Conservation (phyloP, 2,329 filamentous ascomycete species). For the Colletotrichum orchidophilum region DNA sequence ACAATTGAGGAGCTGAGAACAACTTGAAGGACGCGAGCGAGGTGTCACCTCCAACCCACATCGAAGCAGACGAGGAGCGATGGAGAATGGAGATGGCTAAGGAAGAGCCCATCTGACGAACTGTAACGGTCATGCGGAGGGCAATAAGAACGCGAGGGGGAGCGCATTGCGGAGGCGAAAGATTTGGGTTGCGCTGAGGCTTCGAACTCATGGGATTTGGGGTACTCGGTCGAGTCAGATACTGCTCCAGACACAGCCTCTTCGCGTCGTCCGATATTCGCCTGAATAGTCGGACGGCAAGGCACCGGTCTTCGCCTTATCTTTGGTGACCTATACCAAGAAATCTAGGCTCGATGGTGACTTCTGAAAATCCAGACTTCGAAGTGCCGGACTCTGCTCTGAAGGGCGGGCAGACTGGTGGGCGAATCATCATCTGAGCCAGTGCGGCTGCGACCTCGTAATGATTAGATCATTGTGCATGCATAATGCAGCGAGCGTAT, state of each 20-base stretch:
- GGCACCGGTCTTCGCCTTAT: not conserved
- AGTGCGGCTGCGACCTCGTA: not conserved
- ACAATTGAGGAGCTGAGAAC: constrained; percentile 10
- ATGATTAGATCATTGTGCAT: not conserved
- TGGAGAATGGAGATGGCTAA: not conserved
- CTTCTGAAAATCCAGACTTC: not conserved
- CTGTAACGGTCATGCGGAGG: not conserved
- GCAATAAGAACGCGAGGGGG: not conserved
- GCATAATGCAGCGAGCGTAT: not conserved
- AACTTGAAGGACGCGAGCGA: no score
- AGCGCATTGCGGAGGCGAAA: not conserved
- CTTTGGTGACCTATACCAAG: not conserved
- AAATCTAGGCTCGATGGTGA: not conserved
- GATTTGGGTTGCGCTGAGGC: not conserved
- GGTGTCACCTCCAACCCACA: no score
- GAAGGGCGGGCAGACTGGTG: no score
- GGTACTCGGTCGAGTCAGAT: not conserved
- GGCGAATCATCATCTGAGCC: not conserved
- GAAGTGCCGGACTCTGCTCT: not conserved
- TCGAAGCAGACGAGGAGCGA: not conserved
- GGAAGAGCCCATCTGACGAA: not conserved
- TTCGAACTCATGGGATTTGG: not conserved
- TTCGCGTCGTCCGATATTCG: not conserved
- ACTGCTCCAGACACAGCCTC: not conserved
- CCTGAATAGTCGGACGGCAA: not conserved